phyloP scores from a whole-genome alignment of 1,284 basidiomycete genomes.

The Polyporus tsugae region DNA sequence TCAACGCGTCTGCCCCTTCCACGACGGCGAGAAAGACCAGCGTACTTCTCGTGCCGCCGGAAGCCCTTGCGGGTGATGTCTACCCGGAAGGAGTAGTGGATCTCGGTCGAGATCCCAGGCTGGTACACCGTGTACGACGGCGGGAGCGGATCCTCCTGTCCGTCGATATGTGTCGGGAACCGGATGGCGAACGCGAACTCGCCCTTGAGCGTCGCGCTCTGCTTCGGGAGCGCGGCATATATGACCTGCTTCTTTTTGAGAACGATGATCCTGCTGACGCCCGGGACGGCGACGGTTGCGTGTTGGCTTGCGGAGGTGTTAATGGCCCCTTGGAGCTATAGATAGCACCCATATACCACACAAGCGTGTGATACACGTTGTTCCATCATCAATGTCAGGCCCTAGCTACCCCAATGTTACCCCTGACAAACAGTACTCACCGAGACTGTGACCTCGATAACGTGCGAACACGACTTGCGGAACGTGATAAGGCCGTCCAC shows the following conservation, averaged over 20 bases:
- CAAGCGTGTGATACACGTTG: neutral
- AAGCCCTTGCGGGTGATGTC: constrained; percentile 51
- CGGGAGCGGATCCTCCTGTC: constrained; percentile 43
- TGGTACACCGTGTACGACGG: constrained; percentile 50
- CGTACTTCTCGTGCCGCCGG: constrained; percentile 53
- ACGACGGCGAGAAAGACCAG: constrained; percentile 12
- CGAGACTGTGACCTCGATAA: constrained; percentile 48
- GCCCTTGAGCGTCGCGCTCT: constrained; percentile 39
- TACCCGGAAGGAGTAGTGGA: constrained; percentile 50
- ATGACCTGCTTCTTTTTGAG: constrained; percentile 45
- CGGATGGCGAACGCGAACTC: constrained; percentile 49
- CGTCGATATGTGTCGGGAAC: constrained; percentile 47
- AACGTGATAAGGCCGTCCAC: constrained; percentile 52
- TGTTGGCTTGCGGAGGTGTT: constrained; percentile 45
- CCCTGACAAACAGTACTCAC: constrained; percentile 35
- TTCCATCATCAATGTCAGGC: constrained; percentile 5
- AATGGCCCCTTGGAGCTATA: constrained; percentile 50
- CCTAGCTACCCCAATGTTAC: neutral
- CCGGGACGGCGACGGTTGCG: constrained; percentile 37
- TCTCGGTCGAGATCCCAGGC: constrained; percentile 47
- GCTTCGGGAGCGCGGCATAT: constrained; percentile 37
- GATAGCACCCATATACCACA: neutral
- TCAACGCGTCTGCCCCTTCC: constrained; percentile 13
- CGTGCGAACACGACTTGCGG: constrained; percentile 44
- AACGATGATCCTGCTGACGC: constrained; percentile 34